Base-by-base conservation (phyloP, 345 rosid genomes). In the Orychophragmus violaceus region DNA sequence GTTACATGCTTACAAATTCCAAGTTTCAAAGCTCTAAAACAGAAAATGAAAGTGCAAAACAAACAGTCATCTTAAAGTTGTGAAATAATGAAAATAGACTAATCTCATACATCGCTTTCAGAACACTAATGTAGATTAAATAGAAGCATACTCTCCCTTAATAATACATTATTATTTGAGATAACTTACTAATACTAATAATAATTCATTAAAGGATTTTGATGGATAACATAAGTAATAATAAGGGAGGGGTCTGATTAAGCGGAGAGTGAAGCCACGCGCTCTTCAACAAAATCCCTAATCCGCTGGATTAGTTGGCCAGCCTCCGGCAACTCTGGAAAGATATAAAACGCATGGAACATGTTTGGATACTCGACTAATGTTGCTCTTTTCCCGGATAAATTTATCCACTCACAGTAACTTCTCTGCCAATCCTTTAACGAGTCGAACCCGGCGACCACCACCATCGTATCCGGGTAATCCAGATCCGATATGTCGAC, bases 301-400 rank as follows among this genome's bases (percentile, higher is more conserved):
- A 89, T 52, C 74, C 77, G 84, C 17, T 51, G 6, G 17, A 92
- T 54, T 13, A 92, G 36, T 53, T 82, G 54, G 2, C 63, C 21
- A 1, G 89, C 64, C 64, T 82, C 89, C 0, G 85, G 78, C 32
- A 92, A 30, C 44, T 87, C 95, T 3, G 96, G 96, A 14, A 87
- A 86, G 1, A 87, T 6, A 59, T 92, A 92, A 63, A 92, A 92
- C 0, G 95, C 90, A 64, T 92, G 98, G 17, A 79, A 72, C 95
- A 82, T 83, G 57, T 76, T 75, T 32, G 91, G 87, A 74, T 81
- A 89, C 69, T 92, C 95, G 52, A 89, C 54, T 62, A 92, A n/a
- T 0, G 55, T 76, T 0, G 79, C 89, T 52, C 72, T 74, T 64
- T 89, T 89, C 45, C 93, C 97, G 24, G 81, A 86, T 44, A 64